Evolutionary conservation across 257 asterid species (phyloP).

Genomic region (Plantago elongata): DNA sequence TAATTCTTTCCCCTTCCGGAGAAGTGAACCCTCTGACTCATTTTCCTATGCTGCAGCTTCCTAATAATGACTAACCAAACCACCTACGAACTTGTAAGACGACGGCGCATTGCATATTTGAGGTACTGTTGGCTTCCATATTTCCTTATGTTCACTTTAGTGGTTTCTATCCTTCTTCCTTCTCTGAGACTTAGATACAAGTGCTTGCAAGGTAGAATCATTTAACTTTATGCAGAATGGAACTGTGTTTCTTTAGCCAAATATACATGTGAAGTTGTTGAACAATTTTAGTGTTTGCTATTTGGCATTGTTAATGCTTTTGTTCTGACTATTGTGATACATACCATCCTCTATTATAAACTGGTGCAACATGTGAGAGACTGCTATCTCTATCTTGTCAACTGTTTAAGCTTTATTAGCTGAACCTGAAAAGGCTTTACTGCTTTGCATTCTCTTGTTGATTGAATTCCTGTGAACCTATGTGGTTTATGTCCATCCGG

Average conservation of each 20-base stretch:
- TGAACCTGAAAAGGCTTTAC: too few species aligned
- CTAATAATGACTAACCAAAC: slow-evolving; percentile 89
- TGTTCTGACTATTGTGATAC: too few species aligned
- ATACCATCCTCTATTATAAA: too few species aligned
- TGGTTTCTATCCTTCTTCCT: neutral
- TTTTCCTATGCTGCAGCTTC: slow-evolving; percentile 55
- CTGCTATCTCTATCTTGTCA: too few species aligned
- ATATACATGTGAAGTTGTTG: neutral
- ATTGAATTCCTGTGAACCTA: too few species aligned
- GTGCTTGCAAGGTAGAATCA: too few species aligned
- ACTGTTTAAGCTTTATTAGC: too few species aligned
- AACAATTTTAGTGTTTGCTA: neutral
- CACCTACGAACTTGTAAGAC: slow-evolving; percentile 89
- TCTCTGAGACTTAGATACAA: too few species aligned
- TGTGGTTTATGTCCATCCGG: too few species aligned
- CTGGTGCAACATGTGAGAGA: too few species aligned
- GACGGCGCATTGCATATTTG: slow-evolving; percentile 73
- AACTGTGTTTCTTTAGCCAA: slow-evolving; percentile 5
- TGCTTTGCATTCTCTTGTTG: too few species aligned
- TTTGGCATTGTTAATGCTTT: too few species aligned
- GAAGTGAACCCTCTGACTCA: slow-evolving; percentile 5
- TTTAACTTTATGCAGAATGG: slow-evolving; percentile 5
- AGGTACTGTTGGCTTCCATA: slow-evolving; percentile 41
- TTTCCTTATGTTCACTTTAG: slow-evolving; percentile 6
- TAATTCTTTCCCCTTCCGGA: slow-evolving; percentile 14